phyloP scores from a whole-genome alignment of 164 flowering plant genomes.

The Liquidambar formosana region DNA sequence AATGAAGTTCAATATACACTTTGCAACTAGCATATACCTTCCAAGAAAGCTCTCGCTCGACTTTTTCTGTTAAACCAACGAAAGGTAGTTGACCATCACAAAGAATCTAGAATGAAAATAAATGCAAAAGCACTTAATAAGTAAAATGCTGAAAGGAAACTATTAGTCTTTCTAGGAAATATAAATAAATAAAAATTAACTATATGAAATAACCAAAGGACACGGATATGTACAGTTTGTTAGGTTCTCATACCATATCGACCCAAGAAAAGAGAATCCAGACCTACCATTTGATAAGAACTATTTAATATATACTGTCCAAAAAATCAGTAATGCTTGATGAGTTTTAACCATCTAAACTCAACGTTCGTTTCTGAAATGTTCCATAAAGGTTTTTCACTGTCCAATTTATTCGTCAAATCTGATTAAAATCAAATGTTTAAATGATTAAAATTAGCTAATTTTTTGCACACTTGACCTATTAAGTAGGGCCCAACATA shows the following conservation, averaged over 20 bases:
- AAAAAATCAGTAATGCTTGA: neutral
- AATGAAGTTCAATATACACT: neutral
- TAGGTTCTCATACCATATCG: neutral
- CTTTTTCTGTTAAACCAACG: slow-evolving; percentile 79
- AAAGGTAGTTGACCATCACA: slow-evolving; percentile 87
- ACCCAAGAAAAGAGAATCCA: neutral
- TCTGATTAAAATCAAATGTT: no score
- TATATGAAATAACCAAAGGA: neutral
- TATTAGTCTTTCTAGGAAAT: neutral
- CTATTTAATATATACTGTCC: neutral
- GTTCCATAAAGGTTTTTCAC: no score
- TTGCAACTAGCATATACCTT: slow-evolving; percentile 53
- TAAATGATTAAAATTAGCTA: no score
- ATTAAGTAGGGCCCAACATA: no score
- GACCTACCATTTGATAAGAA: neutral
- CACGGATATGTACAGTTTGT: neutral
- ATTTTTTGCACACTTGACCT: no score
- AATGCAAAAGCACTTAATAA: slow-evolving; percentile 1
- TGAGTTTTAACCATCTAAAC: no score
- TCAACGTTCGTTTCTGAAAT: no score
- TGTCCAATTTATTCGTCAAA: no score
- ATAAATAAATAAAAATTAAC: neutral
- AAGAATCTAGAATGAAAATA: slow-evolving; percentile 51
- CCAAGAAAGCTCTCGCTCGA: slow-evolving; percentile 84
- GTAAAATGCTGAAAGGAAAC: neutral